Conservation (phyloP, 768 basidiomycete genomes). For the Megacollybia marginata region DNA sequence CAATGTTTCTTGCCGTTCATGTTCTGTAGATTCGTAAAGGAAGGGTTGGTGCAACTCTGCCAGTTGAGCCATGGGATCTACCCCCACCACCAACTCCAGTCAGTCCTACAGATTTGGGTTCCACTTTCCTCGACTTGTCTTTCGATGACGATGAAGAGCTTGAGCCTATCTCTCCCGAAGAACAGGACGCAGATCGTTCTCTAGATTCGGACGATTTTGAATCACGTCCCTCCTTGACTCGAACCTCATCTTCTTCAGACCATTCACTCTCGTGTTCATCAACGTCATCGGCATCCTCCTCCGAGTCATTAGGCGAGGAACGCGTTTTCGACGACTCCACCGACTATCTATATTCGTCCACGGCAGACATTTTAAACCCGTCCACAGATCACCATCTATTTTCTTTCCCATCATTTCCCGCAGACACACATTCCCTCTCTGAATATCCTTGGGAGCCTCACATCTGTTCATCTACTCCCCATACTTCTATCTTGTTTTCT, state of each 20-base stretch:
- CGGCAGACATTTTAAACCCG: no score
- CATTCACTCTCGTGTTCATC: no score
- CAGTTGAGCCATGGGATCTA: constrained; percentile 50
- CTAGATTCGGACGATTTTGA: no score
- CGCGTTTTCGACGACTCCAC: no score
- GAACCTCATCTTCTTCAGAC: no score
- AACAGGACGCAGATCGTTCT: no score
- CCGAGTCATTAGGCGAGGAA: no score
- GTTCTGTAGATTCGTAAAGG: constrained; percentile 38
- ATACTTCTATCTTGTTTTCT: not conserved
- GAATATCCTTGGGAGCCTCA: not conserved
- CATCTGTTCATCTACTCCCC: not conserved
- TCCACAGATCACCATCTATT: no score
- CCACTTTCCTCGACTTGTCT: not conserved
- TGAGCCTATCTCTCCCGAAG: not conserved
- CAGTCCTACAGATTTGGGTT: not conserved
- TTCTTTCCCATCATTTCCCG: not conserved
- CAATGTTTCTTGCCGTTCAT: constrained; percentile 3
- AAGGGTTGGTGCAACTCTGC: constrained; percentile 42
- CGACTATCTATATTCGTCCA: no score
- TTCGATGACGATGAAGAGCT: not conserved
- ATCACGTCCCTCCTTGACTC: no score
- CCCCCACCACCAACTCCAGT: not conserved
- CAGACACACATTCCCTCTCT: not conserved
- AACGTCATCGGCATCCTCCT: no score